These are phyloP conservation scores for Penicillium olsonii DNA, from an alignment of 2,329 filamentous ascomycete species.

Conservation along the genomic window DNA sequence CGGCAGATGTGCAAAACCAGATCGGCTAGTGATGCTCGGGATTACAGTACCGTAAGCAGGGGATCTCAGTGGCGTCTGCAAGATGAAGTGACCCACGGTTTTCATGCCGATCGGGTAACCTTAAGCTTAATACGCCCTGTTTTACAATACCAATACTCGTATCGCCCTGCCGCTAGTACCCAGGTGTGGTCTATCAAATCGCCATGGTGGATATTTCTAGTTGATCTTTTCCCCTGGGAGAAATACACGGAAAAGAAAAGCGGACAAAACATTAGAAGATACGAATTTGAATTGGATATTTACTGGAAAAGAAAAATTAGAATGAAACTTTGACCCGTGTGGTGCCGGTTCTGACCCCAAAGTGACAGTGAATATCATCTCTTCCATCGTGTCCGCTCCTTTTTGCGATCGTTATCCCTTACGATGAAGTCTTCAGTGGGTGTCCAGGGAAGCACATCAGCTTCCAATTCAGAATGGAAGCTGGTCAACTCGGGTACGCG, in stretches of 20 bases:
- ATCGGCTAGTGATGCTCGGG: background rate
- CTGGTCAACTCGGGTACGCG: background rate
- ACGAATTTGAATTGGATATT: background rate
- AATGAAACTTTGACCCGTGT: background rate
- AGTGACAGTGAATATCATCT: background rate
- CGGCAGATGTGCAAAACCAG: background rate
- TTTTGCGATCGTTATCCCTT: background rate
- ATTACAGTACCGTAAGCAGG: background rate
- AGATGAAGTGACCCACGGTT: background rate
- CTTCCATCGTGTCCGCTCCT: background rate
- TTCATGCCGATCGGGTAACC: background rate
- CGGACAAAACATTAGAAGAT: background rate
- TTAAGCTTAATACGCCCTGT: background rate
- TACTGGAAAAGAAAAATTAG: background rate
- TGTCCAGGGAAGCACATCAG: background rate
- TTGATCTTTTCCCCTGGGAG: background rate
- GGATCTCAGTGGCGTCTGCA: background rate
- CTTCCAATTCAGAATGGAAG: background rate
- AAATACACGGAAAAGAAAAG: background rate
- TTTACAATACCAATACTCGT: background rate
- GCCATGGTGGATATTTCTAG: no score
- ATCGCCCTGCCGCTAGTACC: background rate
- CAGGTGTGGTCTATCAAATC: background rate
- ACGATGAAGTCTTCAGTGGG: background rate
- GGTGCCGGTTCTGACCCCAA: background rate